Conservation (phyloP, 331 rosid genomes). For the Arachis monticola region DNA sequence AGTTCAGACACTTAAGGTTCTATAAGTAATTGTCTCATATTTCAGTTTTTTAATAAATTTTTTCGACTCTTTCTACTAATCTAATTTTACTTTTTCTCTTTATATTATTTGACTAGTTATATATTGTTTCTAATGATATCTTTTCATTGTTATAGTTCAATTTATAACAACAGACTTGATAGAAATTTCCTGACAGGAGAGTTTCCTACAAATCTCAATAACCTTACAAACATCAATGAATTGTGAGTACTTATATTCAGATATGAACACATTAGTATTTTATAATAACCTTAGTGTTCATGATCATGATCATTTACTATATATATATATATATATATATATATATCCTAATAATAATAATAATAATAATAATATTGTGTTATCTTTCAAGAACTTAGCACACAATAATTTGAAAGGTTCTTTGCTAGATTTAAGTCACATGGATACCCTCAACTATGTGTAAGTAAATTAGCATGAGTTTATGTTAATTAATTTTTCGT, state of each 20-base stretch:
- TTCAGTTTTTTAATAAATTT: background rate
- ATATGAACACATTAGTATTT: background rate
- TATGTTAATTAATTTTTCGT: constrained; percentile 21
- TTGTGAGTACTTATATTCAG: constrained; percentile 60
- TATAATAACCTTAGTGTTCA: background rate
- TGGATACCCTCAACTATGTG: constrained; percentile 78
- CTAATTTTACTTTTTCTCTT: background rate
- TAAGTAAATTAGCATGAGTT: constrained; percentile 48
- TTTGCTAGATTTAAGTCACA: constrained; percentile 70
- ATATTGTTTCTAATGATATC: background rate
- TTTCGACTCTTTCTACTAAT: background rate
- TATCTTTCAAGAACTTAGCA: constrained; percentile 70
- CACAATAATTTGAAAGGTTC: constrained; percentile 63
- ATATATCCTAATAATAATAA: too few relatives aligned
- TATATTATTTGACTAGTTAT: background rate
- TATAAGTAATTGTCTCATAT: constrained; percentile 64
- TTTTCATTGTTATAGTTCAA: constrained; percentile 19
- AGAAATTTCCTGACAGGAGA: constrained; percentile 72
- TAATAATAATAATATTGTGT: background rate
- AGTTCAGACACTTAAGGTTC: constrained; percentile 84
- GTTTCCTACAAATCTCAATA: constrained; percentile 71
- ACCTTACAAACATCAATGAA: constrained; percentile 69
- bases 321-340: too few relatives aligned
- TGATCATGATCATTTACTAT: constrained; percentile 1
- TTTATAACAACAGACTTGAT: constrained; percentile 83